These are phyloP conservation scores for Tuber microsphaerosporum DNA, from an alignment of 495 filamentous ascomycete genomes.

Conservation along the genomic window DNA sequence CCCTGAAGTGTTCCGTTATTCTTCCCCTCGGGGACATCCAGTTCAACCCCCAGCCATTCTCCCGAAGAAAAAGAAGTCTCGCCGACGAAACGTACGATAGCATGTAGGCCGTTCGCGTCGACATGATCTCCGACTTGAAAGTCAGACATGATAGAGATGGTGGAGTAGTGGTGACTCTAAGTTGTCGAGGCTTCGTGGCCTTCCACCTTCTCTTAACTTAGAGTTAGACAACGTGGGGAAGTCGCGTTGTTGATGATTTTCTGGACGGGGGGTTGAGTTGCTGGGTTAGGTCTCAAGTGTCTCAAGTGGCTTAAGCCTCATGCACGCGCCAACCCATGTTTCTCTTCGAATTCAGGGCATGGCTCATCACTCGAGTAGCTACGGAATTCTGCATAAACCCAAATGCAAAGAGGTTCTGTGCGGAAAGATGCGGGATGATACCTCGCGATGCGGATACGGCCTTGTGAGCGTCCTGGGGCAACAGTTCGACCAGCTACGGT, in stretches of 20 bases:
- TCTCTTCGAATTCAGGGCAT: not conserved
- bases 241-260: not conserved
- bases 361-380: not conserved
- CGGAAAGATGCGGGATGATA: not conserved
- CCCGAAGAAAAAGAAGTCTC: constrained; percentile 69
- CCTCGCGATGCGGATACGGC: not conserved
- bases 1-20: constrained; percentile 91
- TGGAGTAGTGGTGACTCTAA: not conserved
- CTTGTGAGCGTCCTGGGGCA: not conserved
- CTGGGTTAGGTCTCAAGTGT: not conserved
- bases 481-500: not conserved
- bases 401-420: not conserved
- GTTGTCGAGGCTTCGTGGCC: not conserved
- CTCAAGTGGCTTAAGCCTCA: not conserved
- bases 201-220: not conserved
- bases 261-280: not conserved
- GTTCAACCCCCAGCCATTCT: constrained; percentile 85
- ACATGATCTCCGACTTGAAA: constrained; percentile 37
- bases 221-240: not conserved
- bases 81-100: constrained; percentile 72
- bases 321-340: not conserved
- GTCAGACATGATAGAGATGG: constrained; percentile 18
- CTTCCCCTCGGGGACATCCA: constrained; percentile 76
- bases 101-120: constrained; percentile 59
- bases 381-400: not conserved